These are phyloP conservation scores for Talaromyces amestolkiae DNA, from an alignment of 2,329 filamentous ascomycete genomes.

Conservation along the genomic window DNA sequence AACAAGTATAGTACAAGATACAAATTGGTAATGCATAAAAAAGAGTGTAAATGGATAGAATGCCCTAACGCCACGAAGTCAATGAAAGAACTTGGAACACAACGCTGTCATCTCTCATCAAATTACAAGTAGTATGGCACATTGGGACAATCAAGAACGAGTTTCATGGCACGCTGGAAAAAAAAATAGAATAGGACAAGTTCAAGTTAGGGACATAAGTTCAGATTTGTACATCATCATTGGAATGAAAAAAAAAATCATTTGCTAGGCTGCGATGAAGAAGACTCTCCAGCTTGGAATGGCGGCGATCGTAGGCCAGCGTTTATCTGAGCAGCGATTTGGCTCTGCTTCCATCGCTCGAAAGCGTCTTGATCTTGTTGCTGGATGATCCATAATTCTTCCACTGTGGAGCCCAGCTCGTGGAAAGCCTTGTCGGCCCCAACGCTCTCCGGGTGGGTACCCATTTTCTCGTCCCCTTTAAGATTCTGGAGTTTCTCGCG, in stretches of 20 bases:
- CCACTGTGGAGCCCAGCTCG: constrained; percentile 45
- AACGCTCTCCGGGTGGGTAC: constrained; percentile 38
- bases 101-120: constrained; percentile 17
- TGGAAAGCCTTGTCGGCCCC: constrained; percentile 43
- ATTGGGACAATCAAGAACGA: not conserved
- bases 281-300: constrained; percentile 8
- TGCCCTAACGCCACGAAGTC: not conserved
- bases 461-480: constrained; percentile 40
- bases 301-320: constrained; percentile 32
- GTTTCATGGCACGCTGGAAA: not conserved
- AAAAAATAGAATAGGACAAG: not conserved
- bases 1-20: not conserved
- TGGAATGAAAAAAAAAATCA: not conserved
- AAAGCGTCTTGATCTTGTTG: constrained; percentile 46
- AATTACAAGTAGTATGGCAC: not conserved
- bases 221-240: not conserved
- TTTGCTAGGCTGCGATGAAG: not conserved
- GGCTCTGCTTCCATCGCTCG: constrained; percentile 44
- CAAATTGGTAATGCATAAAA: not conserved
- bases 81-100: not conserved
- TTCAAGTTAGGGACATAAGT: not conserved
- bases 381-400: constrained; percentile 45
- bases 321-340: constrained; percentile 48
- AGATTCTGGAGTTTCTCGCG: constrained; percentile 45
- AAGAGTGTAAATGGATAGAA: not conserved